phyloP scores from a whole-genome alignment of 1,139 yeast genomes.

The Hyphopichia wangnamkhiaoensis region DNA sequence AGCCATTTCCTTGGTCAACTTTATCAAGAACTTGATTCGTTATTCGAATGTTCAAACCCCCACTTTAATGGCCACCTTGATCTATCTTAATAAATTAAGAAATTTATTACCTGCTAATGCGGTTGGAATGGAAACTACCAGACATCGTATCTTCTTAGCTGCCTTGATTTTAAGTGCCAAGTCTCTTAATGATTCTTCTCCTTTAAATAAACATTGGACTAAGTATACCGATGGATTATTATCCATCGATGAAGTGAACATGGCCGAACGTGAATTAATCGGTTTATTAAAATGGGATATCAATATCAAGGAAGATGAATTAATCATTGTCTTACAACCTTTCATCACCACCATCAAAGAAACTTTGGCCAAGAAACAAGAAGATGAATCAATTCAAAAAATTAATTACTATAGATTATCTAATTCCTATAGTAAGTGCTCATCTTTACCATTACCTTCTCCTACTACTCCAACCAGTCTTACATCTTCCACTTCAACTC shows the following conservation, averaged over 20 bases:
- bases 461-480: slow-evolving; percentile 13
- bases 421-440: slow-evolving; percentile 21
- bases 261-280: slow-evolving; percentile 86
- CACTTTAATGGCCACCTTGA: slow-evolving; percentile 88
- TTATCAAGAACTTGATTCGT: slow-evolving; percentile 70
- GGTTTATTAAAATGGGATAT: slow-evolving; percentile 84
- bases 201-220: slow-evolving; percentile 95
- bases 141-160: slow-evolving; percentile 89
- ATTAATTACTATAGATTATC: slow-evolving; percentile 42
- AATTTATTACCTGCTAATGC: slow-evolving; percentile 83
- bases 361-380: slow-evolving; percentile 25
- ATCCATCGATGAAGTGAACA: slow-evolving; percentile 75
- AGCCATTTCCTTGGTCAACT: slow-evolving; percentile 46
- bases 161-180: slow-evolving; percentile 88
- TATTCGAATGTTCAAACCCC: slow-evolving; percentile 94
- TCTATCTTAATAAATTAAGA: slow-evolving; percentile 76
- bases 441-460: slow-evolving; percentile 11
- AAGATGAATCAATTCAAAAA: slow-evolving; percentile 35
- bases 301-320: slow-evolving; percentile 66
- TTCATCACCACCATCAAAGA: slow-evolving; percentile 72
- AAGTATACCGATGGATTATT: slow-evolving; percentile 84
- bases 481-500: slow-evolving; percentile 10
- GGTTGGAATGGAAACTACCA: slow-evolving; percentile 89
- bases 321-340: slow-evolving; percentile 67
- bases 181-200: slow-evolving; percentile 88